phyloP scores from a whole-genome alignment of 129 eudicot genomes.

The Tanacetum coccineum region DNA sequence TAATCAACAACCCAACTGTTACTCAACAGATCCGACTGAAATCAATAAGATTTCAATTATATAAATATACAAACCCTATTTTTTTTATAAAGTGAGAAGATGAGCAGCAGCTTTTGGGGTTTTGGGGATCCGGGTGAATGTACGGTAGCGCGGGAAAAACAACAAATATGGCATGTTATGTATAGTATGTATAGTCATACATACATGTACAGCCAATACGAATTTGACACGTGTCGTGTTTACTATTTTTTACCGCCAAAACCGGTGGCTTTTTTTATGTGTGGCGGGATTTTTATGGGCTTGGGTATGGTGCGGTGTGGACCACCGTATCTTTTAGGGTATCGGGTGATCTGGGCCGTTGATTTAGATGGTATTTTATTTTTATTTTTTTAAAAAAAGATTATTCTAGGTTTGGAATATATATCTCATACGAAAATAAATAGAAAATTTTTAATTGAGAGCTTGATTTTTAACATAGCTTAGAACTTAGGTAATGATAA shows the following conservation, averaged over 20 bases:
- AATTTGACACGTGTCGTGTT: constrained; percentile 7
- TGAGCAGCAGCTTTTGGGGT: neutral
- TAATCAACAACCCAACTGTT: neutral
- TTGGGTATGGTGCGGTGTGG: constrained; percentile 19
- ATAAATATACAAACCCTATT: neutral
- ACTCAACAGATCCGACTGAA: constrained; percentile 18
- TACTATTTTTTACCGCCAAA: constrained; percentile 34
- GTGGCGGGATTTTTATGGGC: constrained; percentile 21
- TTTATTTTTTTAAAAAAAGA: too few relatives aligned
- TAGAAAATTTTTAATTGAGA: neutral
- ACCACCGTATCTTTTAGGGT: constrained; percentile 6
- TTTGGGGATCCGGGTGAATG: constrained; percentile 41
- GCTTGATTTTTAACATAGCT: neutral
- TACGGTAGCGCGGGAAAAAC: constrained; percentile 59
- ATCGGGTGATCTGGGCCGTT: neutral
- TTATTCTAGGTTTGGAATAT: neutral
- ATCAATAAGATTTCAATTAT: neutral
- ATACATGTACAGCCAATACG: constrained; percentile 16
- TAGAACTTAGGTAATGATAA: too few relatives aligned
- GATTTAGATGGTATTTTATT: too few relatives aligned
- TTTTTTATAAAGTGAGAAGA: constrained; percentile 2
- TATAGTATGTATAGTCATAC: constrained; percentile 29
- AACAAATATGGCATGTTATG: constrained; percentile 30
- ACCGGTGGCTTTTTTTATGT: constrained; percentile 22
- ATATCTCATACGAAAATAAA: neutral